These are phyloP conservation scores for Trichoderma afroharzianum DNA, from an alignment of 2,329 filamentous ascomycete species.

Conservation along the genomic window DNA sequence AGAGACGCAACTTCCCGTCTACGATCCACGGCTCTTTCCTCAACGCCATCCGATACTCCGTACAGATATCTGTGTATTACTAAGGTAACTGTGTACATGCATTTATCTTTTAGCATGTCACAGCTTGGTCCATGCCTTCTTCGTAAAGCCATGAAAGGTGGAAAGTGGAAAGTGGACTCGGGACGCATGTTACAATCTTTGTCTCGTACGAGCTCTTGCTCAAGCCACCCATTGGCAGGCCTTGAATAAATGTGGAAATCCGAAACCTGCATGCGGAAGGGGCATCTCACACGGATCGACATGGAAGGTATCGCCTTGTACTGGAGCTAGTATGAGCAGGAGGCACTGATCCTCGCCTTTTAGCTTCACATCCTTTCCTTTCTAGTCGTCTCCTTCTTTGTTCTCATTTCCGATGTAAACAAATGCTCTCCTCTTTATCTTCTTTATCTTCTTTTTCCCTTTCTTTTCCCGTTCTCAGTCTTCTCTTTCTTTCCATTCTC, in stretches of 20 bases:
- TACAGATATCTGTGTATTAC: not conserved
- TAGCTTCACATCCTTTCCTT: slow-evolving; percentile 5
- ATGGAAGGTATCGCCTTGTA: not conserved
- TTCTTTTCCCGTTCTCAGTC: not conserved
- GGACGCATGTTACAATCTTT: not conserved
- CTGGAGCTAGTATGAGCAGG: not conserved
- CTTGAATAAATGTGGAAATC: not conserved
- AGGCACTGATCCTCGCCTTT: not conserved
- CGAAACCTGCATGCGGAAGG: slow-evolving; percentile 5
- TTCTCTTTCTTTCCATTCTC: slow-evolving; percentile 9
- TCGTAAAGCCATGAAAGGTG: not conserved
- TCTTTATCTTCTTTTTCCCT: slow-evolving; percentile 2
- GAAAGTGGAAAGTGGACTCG: not conserved
- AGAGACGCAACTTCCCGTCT: not conserved
- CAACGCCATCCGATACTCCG: not conserved
- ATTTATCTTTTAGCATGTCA: not conserved
- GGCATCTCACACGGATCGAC: not conserved
- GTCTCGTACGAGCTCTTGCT: not conserved
- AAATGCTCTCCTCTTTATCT: not conserved
- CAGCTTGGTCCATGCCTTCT: not conserved
- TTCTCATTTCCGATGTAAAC: slow-evolving; percentile 16
- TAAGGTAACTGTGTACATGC: not conserved
- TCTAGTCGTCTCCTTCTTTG: slow-evolving; percentile 7
- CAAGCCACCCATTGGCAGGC: not conserved
- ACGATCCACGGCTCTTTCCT: not conserved